Evolutionary conservation across 2,329 filamentous ascomycete genomes (phyloP).

Genomic region (Capronia epimyces): DNA sequence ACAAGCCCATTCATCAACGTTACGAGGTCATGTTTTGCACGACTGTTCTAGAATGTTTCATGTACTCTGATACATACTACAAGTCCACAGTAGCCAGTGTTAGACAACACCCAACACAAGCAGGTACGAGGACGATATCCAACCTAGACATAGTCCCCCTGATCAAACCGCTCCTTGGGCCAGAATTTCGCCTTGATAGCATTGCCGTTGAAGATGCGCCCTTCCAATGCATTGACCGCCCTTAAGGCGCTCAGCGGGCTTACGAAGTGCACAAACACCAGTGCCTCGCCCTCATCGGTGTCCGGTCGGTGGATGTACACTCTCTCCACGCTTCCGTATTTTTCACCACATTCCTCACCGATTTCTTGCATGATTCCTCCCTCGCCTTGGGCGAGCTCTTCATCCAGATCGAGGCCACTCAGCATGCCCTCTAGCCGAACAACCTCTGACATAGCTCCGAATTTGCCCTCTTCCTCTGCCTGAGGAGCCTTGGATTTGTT

Average conservation of each 20-base stretch:
- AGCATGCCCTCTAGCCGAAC: constrained; percentile 81
- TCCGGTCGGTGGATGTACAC: constrained; percentile 54
- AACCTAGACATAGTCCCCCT: constrained; percentile 15
- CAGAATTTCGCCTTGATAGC: constrained; percentile 77
- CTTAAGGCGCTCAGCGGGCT: constrained; percentile 76
- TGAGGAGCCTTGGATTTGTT: constrained; percentile 47
- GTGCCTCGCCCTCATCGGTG: constrained; percentile 44
- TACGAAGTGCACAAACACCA: constrained; percentile 92
- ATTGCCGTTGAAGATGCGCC: constrained; percentile 83
- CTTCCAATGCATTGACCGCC: constrained; percentile 83
- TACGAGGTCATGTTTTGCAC: too few species aligned
- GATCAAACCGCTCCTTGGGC: constrained; percentile 73
- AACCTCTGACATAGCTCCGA: constrained; percentile 72
- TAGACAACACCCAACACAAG: too few species aligned
- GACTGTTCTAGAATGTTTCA: too few species aligned
- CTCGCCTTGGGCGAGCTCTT: constrained; percentile 63
- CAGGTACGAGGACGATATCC: too few species aligned
- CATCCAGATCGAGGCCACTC: constrained; percentile 71
- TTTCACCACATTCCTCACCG: constrained; percentile 83
- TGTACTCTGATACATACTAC: too few species aligned
- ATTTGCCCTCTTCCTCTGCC: constrained; percentile 49
- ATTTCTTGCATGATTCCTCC: constrained; percentile 81
- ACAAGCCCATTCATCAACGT: too few species aligned
- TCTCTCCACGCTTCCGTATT: constrained; percentile 79
- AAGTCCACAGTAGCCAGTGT: too few species aligned